Conservation (phyloP, 1,284 basidiomycete species). For the Anthracocystis setariae region DNA sequence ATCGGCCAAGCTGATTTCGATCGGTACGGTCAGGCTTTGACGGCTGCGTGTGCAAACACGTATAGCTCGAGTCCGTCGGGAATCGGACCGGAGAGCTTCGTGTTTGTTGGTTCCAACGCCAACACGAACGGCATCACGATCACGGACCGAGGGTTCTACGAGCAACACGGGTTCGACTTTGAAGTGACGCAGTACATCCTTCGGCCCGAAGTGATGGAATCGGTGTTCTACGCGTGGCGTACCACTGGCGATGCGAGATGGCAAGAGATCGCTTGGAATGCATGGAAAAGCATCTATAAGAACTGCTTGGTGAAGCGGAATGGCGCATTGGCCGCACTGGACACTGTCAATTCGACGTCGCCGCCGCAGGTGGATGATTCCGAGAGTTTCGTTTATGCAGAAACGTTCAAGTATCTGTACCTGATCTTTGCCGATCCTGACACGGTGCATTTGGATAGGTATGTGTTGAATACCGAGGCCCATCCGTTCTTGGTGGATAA, state of each 20-base stretch:
- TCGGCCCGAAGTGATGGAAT: conserved; percentile 62
- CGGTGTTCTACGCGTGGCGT: conserved; percentile 54
- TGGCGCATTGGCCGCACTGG: conserved; percentile 45
- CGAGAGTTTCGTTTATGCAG: conserved; percentile 59
- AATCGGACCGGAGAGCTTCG: conserved; percentile 58
- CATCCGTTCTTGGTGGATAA: conserved; percentile 59
- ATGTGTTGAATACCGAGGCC: conserved; percentile 63
- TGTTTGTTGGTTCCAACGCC: conserved; percentile 39
- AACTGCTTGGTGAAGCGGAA: conserved; percentile 74
- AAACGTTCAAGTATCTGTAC: conserved; percentile 62
- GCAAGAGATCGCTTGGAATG: conserved; percentile 84
- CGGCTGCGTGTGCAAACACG: conserved; percentile 48
- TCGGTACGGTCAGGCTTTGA: conserved; percentile 52
- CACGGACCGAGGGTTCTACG: conserved; percentile 43
- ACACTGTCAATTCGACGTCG: conserved; percentile 34
- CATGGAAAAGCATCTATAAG: conserved; percentile 86
- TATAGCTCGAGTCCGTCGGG: conserved; percentile 52
- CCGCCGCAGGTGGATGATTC: conserved; percentile 51
- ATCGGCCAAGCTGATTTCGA: conserved; percentile 35
- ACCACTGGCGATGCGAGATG: conserved; percentile 68
- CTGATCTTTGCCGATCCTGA: conserved; percentile 57
- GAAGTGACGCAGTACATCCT: conserved; percentile 51
- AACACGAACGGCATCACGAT: conserved; percentile 44
- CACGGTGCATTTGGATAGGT: conserved; percentile 46
- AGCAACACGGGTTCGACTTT: conserved; percentile 52